Evolutionary conservation across 208 protist genomes (phyloP).

Genomic region (Crithidia fasciculata): DNA sequence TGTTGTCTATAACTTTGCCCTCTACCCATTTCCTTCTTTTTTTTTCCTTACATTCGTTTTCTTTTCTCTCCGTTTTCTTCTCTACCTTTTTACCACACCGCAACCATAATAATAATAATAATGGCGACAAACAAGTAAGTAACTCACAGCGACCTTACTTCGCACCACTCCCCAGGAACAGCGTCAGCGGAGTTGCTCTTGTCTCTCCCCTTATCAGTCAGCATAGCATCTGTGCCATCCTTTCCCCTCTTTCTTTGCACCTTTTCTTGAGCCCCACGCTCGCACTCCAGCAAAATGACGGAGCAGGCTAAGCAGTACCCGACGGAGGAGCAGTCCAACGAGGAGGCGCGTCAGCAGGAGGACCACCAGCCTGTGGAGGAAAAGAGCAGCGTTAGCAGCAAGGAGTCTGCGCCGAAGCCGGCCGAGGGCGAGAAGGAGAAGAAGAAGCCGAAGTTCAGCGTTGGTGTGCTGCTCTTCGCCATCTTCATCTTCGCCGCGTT

Average conservation of each 20-base stretch:
- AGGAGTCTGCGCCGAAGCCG: slow-evolving; percentile 17
- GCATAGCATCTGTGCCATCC: not conserved
- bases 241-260: not conserved
- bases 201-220: not conserved
- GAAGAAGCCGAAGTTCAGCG: slow-evolving; percentile 32
- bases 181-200: not conserved
- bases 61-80: too few species aligned
- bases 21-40: too few species aligned
- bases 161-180: slow-evolving; percentile 7
- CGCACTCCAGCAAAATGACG: slow-evolving; percentile 8
- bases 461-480: slow-evolving; percentile 47
- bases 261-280: not conserved
- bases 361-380: slow-evolving; percentile 40
- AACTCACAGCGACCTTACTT: not conserved
- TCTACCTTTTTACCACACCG: too few species aligned
- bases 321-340: slow-evolving; percentile 29
- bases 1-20: too few species aligned
- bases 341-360: slow-evolving; percentile 19
- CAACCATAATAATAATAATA: not conserved
- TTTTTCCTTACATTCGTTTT: too few species aligned
- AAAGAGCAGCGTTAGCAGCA: slow-evolving; percentile 13
- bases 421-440: slow-evolving; percentile 17
- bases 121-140: slow-evolving; percentile 13
- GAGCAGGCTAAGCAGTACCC: slow-evolving; percentile 33
- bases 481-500: slow-evolving; percentile 44